These are phyloP conservation scores for Eucalyptus microcorys DNA, from an alignment of 345 rosid species.

Conservation along the genomic window DNA sequence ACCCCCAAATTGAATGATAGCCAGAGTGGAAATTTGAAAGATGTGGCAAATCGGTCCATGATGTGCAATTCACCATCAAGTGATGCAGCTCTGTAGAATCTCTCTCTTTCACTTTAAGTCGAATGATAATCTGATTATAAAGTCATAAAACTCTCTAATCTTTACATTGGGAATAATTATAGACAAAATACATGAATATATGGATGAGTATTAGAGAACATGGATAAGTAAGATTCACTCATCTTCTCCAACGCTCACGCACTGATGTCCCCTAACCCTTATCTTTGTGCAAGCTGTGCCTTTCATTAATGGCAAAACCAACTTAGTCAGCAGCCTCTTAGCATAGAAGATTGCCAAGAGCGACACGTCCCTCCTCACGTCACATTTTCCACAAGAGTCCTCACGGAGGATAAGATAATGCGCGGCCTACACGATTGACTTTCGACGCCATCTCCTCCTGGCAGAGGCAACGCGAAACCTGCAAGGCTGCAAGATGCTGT, in stretches of 20 bases:
- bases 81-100: neutral
- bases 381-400: neutral
- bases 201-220: no score
- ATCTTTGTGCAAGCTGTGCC: neutral
- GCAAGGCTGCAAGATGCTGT: neutral
- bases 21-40: neutral
- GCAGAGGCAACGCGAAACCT: neutral
- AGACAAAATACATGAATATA: neutral
- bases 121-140: neutral
- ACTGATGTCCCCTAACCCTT: no score
- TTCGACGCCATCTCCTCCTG: neutral
- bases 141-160: neutral
- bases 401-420: neutral
- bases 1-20: neutral
- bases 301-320: neutral
- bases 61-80: neutral
- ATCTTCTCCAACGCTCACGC: no score
- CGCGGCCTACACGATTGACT: neutral
- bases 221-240: no score
- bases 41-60: neutral
- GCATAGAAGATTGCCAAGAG: neutral
- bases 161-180: neutral
- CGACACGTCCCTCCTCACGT: neutral
- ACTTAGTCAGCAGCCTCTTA: neutral
- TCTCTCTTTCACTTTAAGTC: neutral